A percentile compares a stretch with the other conserved stretches of the same genome.
Evolutionary conservation across 2,329 filamentous ascomycete genomes (phyloP).

Genomic region (Samsoniella hepiali): DNA sequence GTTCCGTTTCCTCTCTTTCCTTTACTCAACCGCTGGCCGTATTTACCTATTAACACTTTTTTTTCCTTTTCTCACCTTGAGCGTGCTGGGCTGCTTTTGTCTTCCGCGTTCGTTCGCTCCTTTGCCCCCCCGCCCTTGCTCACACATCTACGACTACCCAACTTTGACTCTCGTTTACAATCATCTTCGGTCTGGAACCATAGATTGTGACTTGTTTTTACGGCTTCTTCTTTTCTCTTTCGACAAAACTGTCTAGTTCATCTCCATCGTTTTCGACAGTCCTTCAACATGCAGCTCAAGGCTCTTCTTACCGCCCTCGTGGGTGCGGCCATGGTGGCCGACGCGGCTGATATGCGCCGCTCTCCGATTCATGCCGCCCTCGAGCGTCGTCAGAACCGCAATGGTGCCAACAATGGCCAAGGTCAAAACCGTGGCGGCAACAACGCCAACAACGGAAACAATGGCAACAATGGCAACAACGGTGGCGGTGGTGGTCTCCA

Average conservation of each 20-base stretch:
- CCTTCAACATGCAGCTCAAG: slow-evolving; percentile 48
- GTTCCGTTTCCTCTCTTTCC: slow-evolving; percentile 17
- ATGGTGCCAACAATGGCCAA: slow-evolving; percentile 23
- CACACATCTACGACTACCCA: slow-evolving; percentile 20
- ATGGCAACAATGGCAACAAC: slow-evolving; percentile 24
- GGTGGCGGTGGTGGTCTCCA: slow-evolving; percentile 28
- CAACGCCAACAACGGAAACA: slow-evolving; percentile 22
- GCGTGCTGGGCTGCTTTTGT: slow-evolving; percentile 30
- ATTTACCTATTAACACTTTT: slow-evolving; percentile 30
- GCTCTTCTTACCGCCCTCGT: slow-evolving; percentile 46
- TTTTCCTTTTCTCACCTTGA: slow-evolving; percentile 30
- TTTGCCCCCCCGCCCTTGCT: slow-evolving; percentile 39
- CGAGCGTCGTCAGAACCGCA: slow-evolving; percentile 39
- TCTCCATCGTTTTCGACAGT: slow-evolving; percentile 24
- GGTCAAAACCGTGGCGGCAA: slow-evolving; percentile 22
- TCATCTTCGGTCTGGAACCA: slow-evolving; percentile 50
- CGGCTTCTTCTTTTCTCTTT: slow-evolving; percentile 23
- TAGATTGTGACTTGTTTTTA: slow-evolving; percentile 22
- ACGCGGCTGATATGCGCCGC: slow-evolving; percentile 43
- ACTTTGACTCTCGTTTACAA: slow-evolving; percentile 38
- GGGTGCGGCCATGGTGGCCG: slow-evolving; percentile 43
- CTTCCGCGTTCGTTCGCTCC: slow-evolving; percentile 47
- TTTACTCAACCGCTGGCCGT: slow-evolving; percentile 30
- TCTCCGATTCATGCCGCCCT: slow-evolving; percentile 37
- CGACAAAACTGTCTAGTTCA: slow-evolving; percentile 22